Evolutionary conservation across 352 stramenopile genomes (phyloP).

Genomic region (Hyaloperonospora arabidopsidis): DNA sequence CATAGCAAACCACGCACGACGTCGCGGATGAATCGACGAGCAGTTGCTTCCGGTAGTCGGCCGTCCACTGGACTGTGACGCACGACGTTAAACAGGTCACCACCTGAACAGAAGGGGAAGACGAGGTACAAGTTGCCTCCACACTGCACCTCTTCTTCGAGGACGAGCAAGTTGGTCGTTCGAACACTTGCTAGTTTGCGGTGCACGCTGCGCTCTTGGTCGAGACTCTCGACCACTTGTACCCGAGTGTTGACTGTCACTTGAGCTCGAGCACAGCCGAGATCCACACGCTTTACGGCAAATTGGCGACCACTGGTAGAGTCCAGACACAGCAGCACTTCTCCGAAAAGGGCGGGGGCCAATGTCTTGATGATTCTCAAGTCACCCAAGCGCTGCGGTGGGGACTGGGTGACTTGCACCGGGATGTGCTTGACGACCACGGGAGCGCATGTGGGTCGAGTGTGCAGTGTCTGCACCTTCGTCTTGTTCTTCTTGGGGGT

Average conservation of each 20-base stretch:
- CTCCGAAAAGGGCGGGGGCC: conserved; percentile 46
- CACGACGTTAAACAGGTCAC: conserved; percentile 51
- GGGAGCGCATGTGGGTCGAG: too few relatives aligned
- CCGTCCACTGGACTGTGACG: conserved; percentile 29
- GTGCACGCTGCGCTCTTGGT: conserved; percentile 44
- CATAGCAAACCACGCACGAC: conserved; percentile 27
- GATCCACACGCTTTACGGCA: conserved; percentile 46
- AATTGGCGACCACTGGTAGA: conserved; percentile 29
- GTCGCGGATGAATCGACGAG: conserved; percentile 34
- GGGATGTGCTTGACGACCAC: too few relatives aligned
- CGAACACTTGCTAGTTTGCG: conserved; percentile 24
- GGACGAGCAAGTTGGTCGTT: conserved; percentile 36
- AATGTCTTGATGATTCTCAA: conserved; percentile 36
- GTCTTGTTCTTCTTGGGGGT: conserved; percentile 19
- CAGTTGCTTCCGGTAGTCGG: conserved; percentile 27
- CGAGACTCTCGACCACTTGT: conserved; percentile 41
- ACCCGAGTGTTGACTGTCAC: conserved; percentile 32
- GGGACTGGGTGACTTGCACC: conserved; percentile 19
- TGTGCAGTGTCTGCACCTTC: conserved; percentile 4
- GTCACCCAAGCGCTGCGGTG: conserved; percentile 27
- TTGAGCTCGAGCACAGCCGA: conserved; percentile 27
- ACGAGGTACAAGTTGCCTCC: conserved; percentile 38
- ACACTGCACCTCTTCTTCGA: conserved; percentile 41
- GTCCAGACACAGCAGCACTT: conserved; percentile 49
- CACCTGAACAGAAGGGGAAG: conserved; percentile 44